A percentile compares a stretch with the other conserved stretches of the same genome.
Conservation (phyloP, 2,329 filamentous ascomycete genomes). For the Fusarium musae region DNA sequence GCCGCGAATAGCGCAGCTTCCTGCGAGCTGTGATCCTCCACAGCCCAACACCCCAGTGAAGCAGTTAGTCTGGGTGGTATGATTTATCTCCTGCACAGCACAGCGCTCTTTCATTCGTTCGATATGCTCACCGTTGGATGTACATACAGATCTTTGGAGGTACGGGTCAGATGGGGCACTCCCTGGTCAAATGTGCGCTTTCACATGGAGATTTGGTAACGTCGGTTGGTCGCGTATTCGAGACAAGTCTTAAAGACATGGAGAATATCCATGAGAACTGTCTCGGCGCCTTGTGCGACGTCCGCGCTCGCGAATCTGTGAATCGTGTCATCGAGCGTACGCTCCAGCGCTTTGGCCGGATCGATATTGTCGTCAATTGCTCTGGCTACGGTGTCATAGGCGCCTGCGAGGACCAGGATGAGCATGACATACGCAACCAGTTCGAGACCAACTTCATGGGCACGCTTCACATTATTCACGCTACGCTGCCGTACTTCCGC, state of each 20-base stretch:
- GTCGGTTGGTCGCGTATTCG: conserved; percentile 84
- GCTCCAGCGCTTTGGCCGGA: conserved; percentile 78
- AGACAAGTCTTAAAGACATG: conserved; percentile 80
- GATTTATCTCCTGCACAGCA: background rate
- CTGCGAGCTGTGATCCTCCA: conserved; percentile 87
- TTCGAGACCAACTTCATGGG: conserved; percentile 99
- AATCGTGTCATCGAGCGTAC: conserved; percentile 75
- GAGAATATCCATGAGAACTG: conserved; percentile 77
- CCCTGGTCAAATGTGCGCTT: conserved; percentile 84
- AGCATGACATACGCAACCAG: conserved; percentile 92
- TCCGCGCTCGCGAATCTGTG: conserved; percentile 84
- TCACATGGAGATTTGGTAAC: conserved; percentile 84
- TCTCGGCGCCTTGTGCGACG: conserved; percentile 87
- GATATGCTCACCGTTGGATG: conserved; percentile 5
- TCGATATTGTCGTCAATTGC: conserved; percentile 93
- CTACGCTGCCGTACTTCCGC: conserved; percentile 88
- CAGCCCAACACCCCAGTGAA: conserved; percentile 74
- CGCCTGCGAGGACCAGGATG: conserved; percentile 95
- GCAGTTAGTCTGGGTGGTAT: conserved; percentile 88
- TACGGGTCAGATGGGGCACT: conserved; percentile 96
- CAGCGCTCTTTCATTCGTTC: background rate
- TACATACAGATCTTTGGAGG: conserved; percentile 85
- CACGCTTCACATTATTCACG: conserved; percentile 90
- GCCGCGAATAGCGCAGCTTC: conserved; percentile 66
- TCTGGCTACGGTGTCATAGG: conserved; percentile 96